Evolutionary conservation across 805 yeast genomes (phyloP), one percentile per base, ranked within the genome.

Genomic region (Yamadazyma insecticola): DNA sequence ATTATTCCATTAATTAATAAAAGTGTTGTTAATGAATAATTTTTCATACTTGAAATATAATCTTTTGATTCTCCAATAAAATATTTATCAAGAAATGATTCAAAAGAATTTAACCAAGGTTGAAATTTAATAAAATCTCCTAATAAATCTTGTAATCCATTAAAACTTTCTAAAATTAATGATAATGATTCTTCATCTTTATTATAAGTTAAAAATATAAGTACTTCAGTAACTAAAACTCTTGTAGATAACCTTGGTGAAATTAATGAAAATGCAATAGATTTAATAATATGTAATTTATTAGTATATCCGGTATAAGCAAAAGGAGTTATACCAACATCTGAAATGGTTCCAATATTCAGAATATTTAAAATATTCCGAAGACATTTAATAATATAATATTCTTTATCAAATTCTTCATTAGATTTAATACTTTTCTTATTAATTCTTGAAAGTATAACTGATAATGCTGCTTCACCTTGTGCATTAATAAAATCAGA

Each of bases 401-500:
- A 60, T 34, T 66, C 72, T 32, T 46, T 57, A 30, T 64, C 70
- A 22, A 65, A 60, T 34, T 63, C 70, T 18, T 64, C 70, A 37
- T 66, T 64, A 3, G 69, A 59, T 40, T 66, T 66, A 38, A 64
- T 63, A 35, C 65, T 59, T 37, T 63, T 60, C 35, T 55, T 59
- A 41, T 63, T 66, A 22, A 64, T 51, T 23, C 67, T 47, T 3
- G 60, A 46, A 15, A 66, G 51, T 10, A 60, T 50, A 4, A 60
- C 68, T 0, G 67, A 53, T 9, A 65, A 50, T 0, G 70, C 70
- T 3, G 64, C 53, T 34, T 65, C 70, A 13, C 71, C 72, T 41
- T 65, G 70, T 1, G 60, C 58, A n/a, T 51, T 53, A n/a, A 50
- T 45, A 39, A 66, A 65, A 4, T 37, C 42, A 23, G 43, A 46